Conservation (phyloP, 176 grass and related monocot species). For the Triticum aestivum region IWGSC_CS_RefSeq_v2.1 NC_057813.1:118424897-118425396, state of each 20-base stretch:
- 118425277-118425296: too few species aligned
- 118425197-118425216: too few species aligned
- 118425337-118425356: too few species aligned
- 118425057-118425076: not conserved
- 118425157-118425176: not conserved
- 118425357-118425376: too few species aligned
- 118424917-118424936: constrained; percentile 68
- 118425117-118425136: constrained; percentile 8
- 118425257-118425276: too few species aligned
- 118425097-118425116: not conserved
- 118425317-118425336: too few species aligned
- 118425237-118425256: too few species aligned
- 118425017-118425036: not conserved
- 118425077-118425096: not conserved
- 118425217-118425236: too few species aligned
- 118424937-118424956: constrained; percentile 70
- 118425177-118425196: not conserved
- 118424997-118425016: constrained; percentile 8
- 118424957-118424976: constrained; percentile 5
- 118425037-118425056: constrained; percentile 21
- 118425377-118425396: too few species aligned
- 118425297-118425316: too few species aligned
- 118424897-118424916: constrained; percentile 58
- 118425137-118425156: not conserved
- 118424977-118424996: constrained; percentile 17